Evolutionary conservation across 352 stramenopile genomes (phyloP).

Genomic region (Lagenidium giganteum): DNA sequence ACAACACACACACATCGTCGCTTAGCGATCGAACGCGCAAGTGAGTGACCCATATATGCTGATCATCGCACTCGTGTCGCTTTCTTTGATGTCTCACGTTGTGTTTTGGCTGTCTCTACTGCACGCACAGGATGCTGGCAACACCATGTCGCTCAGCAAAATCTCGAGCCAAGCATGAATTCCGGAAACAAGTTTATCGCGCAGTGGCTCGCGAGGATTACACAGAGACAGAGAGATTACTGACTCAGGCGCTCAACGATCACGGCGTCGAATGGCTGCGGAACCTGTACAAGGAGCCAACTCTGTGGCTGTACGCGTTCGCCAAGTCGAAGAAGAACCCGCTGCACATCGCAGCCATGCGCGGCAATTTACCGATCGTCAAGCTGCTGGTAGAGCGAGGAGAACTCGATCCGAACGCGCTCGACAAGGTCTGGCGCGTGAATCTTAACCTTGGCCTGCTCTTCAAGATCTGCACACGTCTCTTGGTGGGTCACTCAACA

Average conservation of each 20-base stretch:
- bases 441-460: constrained; percentile 75
- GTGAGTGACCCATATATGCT: background rate
- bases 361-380: constrained; percentile 52
- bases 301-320: constrained; percentile 61
- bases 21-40: constrained; percentile 37
- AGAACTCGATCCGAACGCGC: constrained; percentile 56
- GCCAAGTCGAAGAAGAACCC: constrained; percentile 69
- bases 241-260: constrained; percentile 23
- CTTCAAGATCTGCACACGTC: constrained; percentile 62
- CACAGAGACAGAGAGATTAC: constrained; percentile 29
- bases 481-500: too few species aligned
- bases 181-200: constrained; percentile 64
- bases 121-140: too few species aligned
- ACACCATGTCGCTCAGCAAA: too few species aligned
- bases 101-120: too few species aligned
- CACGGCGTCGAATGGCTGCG: constrained; percentile 30
- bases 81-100: constrained; percentile 27
- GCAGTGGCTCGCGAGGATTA: constrained; percentile 48
- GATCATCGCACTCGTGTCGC: background rate
- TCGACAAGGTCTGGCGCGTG: constrained; percentile 74
- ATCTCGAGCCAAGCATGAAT: too few species aligned
- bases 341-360: constrained; percentile 61
- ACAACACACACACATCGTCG: constrained; percentile 57
- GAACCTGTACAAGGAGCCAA: constrained; percentile 38
- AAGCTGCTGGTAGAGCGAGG: constrained; percentile 43